phyloP scores from a whole-genome alignment of 78 protist species.

The Dictyostelium purpureum region DNA sequence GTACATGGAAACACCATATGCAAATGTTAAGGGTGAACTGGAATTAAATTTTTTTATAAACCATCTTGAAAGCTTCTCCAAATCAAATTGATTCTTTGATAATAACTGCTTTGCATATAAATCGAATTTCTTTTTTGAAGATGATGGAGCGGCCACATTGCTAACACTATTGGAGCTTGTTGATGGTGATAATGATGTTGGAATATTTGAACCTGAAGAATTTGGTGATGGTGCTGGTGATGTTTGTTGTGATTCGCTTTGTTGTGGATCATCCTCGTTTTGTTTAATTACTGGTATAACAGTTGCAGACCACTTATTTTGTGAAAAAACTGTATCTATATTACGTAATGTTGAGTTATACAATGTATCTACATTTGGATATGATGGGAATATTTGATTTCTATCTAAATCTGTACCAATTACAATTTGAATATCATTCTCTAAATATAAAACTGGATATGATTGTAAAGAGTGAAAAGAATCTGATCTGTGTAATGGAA shows the following conservation, averaged over 20 bases:
- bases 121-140: neutral
- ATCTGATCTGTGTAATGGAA: conserved; percentile 66
- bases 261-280: neutral
- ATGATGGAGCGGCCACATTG: neutral
- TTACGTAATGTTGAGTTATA: conserved; percentile 32
- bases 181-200: conserved; percentile 2
- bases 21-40: conserved; percentile 32
- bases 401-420: conserved; percentile 67
- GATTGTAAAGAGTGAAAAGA: conserved; percentile 50
- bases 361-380: conserved; percentile 37
- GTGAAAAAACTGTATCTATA: conserved; percentile 16
- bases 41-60: conserved; percentile 53
- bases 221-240: neutral
- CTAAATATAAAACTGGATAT: conserved; percentile 48
- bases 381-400: conserved; percentile 55
- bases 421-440: conserved; percentile 53
- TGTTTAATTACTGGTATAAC: conserved; percentile 36
- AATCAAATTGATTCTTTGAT: conserved; percentile 63
- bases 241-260: neutral
- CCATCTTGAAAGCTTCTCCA: conserved; percentile 58
- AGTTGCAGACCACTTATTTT: conserved; percentile 57
- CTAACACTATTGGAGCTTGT: neutral
- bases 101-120: conserved; percentile 16
- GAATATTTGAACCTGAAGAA: neutral
- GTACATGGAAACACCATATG: conserved; percentile 56